Base-by-base conservation (phyloP, 345 rosid species). In the Eucalyptus rudis region DNA sequence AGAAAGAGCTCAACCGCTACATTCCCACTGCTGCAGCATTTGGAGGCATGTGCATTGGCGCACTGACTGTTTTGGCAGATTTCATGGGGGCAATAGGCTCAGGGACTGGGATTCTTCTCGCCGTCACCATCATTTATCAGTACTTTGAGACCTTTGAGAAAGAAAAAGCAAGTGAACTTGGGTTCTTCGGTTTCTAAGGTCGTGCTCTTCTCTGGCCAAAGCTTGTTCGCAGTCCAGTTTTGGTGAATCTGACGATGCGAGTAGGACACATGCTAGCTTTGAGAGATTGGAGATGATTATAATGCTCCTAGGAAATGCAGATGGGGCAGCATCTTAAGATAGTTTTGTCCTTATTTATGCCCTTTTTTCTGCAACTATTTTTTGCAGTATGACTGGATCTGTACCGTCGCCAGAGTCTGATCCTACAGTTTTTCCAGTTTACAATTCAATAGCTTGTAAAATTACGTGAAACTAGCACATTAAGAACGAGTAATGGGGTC, bases 61-160 rank as follows among this genome's bases (percentile, higher is more conserved):
- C 97, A 43, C 93, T 96, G 50, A 96, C 97, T 2, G 97, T 96
- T 49, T 88, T 95, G 89, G 98, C 97, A 76, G 98, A 96, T 89
- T 96, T 96, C 93, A 96, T 95, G 98, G 98, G 98, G 86, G 98
- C 98, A 68, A 95, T 96, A 49, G 98, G 98, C 64, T 96, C 97
- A 0, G 98, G 98, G 24, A 96, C 97, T 2, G 98, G 98, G 45
- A 96, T 96, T 86, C 94, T 96, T 7, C 96, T 96, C 58, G 98
- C 98, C 0, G 98, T 96, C 86, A 96, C 98, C 43, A 96, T 96
- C 90, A 96, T 96, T 24, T 96, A 96, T 85, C 98, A 96, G 90
- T 96, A 96, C 87, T 96, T 95, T 29, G 98, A 96, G 94, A 96
- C 98, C n/a, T 96, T 96, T 13, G 98, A 96, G 92, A 96, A 96